Base-by-base conservation (phyloP, 306 rosid species). In the Rosa persica region DNA sequence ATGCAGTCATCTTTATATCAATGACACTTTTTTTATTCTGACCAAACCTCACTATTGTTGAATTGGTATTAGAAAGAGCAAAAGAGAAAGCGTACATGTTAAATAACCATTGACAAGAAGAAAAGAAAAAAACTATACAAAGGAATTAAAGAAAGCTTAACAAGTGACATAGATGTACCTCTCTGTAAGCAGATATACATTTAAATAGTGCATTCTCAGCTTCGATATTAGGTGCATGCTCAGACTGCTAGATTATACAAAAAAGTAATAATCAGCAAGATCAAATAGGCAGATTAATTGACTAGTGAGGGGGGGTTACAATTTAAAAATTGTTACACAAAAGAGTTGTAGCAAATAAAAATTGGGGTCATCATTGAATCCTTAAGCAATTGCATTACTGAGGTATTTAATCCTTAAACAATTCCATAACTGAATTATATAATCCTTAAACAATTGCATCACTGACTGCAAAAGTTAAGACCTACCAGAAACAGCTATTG, bases 181-280 rank as follows among this genome's bases (percentile, higher is more conserved):
- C 87, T 78, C 77, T 88, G 85, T 90, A 93, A 86, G 93, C 80
- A 74, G 86, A 85, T 67, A 93, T 70, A 84, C 96, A 89, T 78
- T 88, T 83, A 52, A 66, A 78, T 25, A 93, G 91, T 55, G 90
- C 83, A 76, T 78, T 79, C 82, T 83, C 82, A 70, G 89, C 96
- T 79, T 88, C 81, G 42, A 52, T 25, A 69, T 82, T 76, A 22
- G 60, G 62, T 73, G 67, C 78, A 74, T 67, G 75, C 70, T 62
- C 87, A 85, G 83, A 83, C 93, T 93, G 85, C 79, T 75, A 71
- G 43, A 68, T 42, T 27, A 80, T 30, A 65, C 43, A 54, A 80
- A 57, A 60, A 51, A 78, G 47, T 42, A 62, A n/a, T 69, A 12
- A 58, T 80, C 58, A 62, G 51, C 70, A 39, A 42, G 43, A 23